These are phyloP conservation scores for Hanseniaspora occidentalis DNA, from an alignment of 805 yeast species.

Conservation along the genomic window DNA sequence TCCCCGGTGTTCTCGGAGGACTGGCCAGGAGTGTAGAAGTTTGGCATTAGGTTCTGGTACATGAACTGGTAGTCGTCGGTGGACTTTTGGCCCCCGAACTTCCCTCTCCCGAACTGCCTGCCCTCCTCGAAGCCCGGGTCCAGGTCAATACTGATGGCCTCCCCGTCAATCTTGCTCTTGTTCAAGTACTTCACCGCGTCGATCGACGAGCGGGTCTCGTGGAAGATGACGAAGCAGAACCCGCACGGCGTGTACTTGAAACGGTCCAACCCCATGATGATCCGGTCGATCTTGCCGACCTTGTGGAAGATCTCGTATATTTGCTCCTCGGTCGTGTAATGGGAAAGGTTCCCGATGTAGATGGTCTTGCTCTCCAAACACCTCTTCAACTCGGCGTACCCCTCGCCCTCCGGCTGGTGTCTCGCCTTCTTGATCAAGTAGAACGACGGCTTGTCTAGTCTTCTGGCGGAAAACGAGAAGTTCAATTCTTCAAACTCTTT, in stretches of 20 bases:
- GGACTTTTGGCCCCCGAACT: conserved; percentile 72
- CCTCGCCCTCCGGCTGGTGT: conserved; percentile 38
- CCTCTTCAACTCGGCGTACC: conserved; percentile 50
- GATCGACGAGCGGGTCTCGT: conserved; percentile 54
- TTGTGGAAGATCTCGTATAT: conserved; percentile 75
- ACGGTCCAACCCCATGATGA: conserved; percentile 91
- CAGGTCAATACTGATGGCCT: conserved; percentile 70
- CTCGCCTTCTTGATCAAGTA: conserved; percentile 59
- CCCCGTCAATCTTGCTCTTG: conserved; percentile 75
- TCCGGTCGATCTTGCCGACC: conserved; percentile 65
- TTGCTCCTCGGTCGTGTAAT: conserved; percentile 91
- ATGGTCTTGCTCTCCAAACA: conserved; percentile 62
- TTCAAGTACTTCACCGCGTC: conserved; percentile 74
- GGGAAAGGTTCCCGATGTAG: conserved; percentile 83
- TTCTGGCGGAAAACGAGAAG: conserved; percentile 50
- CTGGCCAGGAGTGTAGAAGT: background rate
- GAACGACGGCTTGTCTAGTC: conserved; percentile 61
- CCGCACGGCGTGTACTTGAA: conserved; percentile 92
- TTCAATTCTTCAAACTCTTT: conserved; percentile 38
- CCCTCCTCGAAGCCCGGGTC: conserved; percentile 97
- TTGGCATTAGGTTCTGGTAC: background rate
- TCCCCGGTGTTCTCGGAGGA: background rate
- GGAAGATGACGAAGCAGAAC: conserved; percentile 82
- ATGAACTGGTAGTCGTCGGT: conserved; percentile 5
- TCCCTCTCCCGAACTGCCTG: conserved; percentile 89